Conservation (phyloP, 192 early-diverging fungal genomes). For the Linnemannia elongata region DNA sequence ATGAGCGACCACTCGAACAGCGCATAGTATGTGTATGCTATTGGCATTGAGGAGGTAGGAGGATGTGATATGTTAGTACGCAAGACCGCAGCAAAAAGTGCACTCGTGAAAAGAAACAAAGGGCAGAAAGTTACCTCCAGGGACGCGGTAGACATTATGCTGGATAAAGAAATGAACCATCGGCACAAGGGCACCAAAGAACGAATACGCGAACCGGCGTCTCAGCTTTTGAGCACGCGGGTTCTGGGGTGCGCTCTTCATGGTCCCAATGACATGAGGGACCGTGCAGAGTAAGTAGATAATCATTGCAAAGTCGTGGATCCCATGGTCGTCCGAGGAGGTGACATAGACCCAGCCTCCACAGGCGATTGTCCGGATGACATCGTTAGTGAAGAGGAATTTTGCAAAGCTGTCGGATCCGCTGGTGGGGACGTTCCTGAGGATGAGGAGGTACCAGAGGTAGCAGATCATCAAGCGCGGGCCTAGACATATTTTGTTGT, state of each 20-base stretch:
- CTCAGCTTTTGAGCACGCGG: constrained; percentile 63
- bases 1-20: constrained; percentile 87
- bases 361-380: constrained; percentile 74
- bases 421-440: constrained; percentile 18
- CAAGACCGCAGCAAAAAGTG: background rate
- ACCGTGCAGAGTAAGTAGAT: constrained; percentile 76
- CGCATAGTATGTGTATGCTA: constrained; percentile 80
- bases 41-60: background rate
- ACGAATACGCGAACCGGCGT: constrained; percentile 62
- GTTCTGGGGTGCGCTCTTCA: constrained; percentile 59
- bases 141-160: constrained; percentile 76
- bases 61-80: background rate
- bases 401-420: constrained; percentile 46
- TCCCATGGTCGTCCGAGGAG: constrained; percentile 77
- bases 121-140: constrained; percentile 59
- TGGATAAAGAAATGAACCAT: constrained; percentile 81
- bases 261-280: constrained; percentile 74
- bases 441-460: constrained; percentile 59
- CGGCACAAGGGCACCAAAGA: constrained; percentile 76
- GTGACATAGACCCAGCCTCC: constrained; percentile 89
- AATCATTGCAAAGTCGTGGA: constrained; percentile 84
- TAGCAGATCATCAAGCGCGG: constrained; percentile 63
- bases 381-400: constrained; percentile 56
- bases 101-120: too few relatives aligned
- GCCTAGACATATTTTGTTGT: constrained; percentile 27